Base-by-base conservation (phyloP, 768 basidiomycete species). In the Solioccasus polychromus region DNA sequence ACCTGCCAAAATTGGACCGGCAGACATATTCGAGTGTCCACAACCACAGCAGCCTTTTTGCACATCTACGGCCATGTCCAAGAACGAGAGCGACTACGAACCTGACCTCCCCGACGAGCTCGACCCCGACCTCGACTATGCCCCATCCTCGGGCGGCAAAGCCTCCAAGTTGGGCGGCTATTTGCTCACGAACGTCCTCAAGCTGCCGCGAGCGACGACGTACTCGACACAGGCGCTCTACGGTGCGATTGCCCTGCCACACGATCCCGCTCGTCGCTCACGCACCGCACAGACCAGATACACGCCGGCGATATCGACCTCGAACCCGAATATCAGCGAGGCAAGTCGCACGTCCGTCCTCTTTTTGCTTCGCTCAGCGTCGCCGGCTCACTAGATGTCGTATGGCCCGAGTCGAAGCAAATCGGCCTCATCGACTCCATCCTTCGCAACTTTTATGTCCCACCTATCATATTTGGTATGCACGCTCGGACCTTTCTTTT, bases 311-410 rank as follows among this genome's bases (percentile, higher is more conserved):
- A 86, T 43, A 84, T 91, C 40, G 71, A 85, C 55, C 64, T 88
- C 8, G 79, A 88, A 34, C 83, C 87, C 0, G 88, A 88, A 30
- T 90, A 90, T 57, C 88, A 90, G 58, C 77, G 87, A 58, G 87
- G 83, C 82, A 42, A 14, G 49, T 62, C 18, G n/a, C n/a, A 10
- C 42, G n/a, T 39, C 54, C n/a, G 36, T 24, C 1, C 8, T 7
- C 18, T 18, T 0, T 8, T 19, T 17, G 18, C n/a, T n/a, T 15
- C 10, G 9, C 42, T 17, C 38, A n/a, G 24, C 36, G 24, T 23
- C 5, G 18, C 18, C 3, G 19, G 2, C 8, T 4, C 1, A 12
- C 9, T 40, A 87, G 87, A 82, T 37, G 79, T 91, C 30, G 89
- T 92, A 1, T 92, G 88, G 89, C 72, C 84, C 0, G 83, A 87